Evolutionary conservation across 345 rosid species (phyloP), one percentile per base, ranked within the genome.

Genomic region (Raphanus sativus): DNA sequence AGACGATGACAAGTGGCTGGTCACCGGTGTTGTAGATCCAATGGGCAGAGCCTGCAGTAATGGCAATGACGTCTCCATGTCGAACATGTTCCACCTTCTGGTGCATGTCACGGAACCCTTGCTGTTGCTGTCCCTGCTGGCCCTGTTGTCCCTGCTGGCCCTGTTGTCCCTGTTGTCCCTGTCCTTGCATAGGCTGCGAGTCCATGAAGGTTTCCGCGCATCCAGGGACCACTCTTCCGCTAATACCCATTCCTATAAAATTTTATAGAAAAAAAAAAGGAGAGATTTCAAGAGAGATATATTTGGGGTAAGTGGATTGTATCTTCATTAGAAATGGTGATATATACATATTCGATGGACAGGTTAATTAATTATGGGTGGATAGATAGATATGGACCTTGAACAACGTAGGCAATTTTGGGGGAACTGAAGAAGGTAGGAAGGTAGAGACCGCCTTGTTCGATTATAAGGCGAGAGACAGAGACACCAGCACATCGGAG

Each of bases 131-230:
- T 12, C 62, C 69, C 1, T 62, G 61, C 1, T 65, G 71, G 6
- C 61, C 67, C 7, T 60, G 78, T 15, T 81, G 88, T 16, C 60
- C 73, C 0, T 61, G 70, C 1, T 73, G 77, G 5, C 65, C 65
- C 3, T 61, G 64, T 6, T 60, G 65, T 9, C 54, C 71, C 24
- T 56, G 65, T 0, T 72, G 48, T 17, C n/a, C n/a, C n/a, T 72
- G 70, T 25, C 40, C n/a, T 28, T 28, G 64, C 34, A 65, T 30
- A 0, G 71, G 71, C 72, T 80, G 83, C 9, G 89, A 84, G 59
- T 86, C 85, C 81, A 86, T 85, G 81, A 54, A 87, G 8, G 91
- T 90, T 77, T 87, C 93, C 1, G 93, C 88, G 61, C 90, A 91
- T 25, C 90, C 93, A 10, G 93, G 84, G 17, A 86, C 59, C 50